Evolutionary conservation across 495 filamentous ascomycete species (phyloP).

Genomic region (Daldinia grandis): DNA sequence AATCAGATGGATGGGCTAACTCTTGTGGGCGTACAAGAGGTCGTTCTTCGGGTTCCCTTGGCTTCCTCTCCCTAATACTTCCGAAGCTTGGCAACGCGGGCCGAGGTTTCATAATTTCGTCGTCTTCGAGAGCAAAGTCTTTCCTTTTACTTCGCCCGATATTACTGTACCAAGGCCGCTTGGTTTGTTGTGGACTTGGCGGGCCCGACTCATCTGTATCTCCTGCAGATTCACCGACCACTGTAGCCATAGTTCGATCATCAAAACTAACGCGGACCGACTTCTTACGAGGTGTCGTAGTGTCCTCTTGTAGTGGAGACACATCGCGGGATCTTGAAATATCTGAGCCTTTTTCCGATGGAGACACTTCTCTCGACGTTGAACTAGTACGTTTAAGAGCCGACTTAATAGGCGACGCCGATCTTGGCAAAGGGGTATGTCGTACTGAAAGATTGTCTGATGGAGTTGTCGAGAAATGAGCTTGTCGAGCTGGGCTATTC

Average conservation of each 20-base stretch:
- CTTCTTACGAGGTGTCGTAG: slow-evolving; percentile 67
- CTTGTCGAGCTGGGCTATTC: slow-evolving; percentile 61
- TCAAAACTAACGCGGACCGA: slow-evolving; percentile 86
- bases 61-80: slow-evolving; percentile 69
- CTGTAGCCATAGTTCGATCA: slow-evolving; percentile 63
- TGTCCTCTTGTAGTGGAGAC: slow-evolving; percentile 61
- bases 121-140: slow-evolving; percentile 59
- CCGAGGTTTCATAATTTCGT: slow-evolving; percentile 77
- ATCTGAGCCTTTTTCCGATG: slow-evolving; percentile 55
- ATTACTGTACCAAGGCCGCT: slow-evolving; percentile 62
- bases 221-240: slow-evolving; percentile 67
- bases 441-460: slow-evolving; percentile 63
- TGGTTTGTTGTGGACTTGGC: slow-evolving; percentile 61
- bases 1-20: slow-evolving; percentile 33
- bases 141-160: slow-evolving; percentile 61
- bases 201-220: slow-evolving; percentile 59
- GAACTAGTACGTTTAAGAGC: slow-evolving; percentile 76
- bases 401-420: slow-evolving; percentile 85
- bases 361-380: slow-evolving; percentile 54
- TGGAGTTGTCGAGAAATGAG: slow-evolving; percentile 71
- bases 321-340: slow-evolving; percentile 41
- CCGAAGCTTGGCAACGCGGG: slow-evolving; percentile 85
- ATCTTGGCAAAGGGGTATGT: slow-evolving; percentile 81
- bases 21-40: slow-evolving; percentile 62
- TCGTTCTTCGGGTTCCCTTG: slow-evolving; percentile 54